Evolutionary conservation across 225 moss, liverwort and hornwort genomes (phyloP), one percentile per base, ranked within the genome.

Genomic region (Sphagnum contortum): DNA sequence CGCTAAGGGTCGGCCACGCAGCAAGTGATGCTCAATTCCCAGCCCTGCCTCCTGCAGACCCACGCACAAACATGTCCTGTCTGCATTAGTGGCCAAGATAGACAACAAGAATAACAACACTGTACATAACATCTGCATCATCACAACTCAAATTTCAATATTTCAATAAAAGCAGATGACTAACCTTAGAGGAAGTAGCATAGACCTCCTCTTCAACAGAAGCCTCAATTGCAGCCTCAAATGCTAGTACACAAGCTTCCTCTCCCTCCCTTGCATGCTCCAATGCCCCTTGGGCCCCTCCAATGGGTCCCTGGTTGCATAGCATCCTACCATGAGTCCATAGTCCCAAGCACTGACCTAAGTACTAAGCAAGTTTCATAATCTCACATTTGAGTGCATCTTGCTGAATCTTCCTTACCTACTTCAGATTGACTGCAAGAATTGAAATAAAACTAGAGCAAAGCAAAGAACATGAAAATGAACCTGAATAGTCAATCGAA

Each of bases 1-100:
- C 67, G 88, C 90, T 48, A 92, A 60, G 58, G 76, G 88, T 75
- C 88, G 88, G 67, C 95, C 95, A 64, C 88, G 82, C 54, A 92
- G 84, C 49, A 96, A 77, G 80, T 88, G 83, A 78, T 88, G 80
- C 79, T 88, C 84, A 70, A 82, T 81, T 57, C 82, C 90, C 76
- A 78, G 65, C 57, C 85, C 86, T 12, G 85, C 64, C 61, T 87
- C 88, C 89, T 89, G 70, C 63, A 64, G 53, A 50, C 12, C 64
- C 50, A 55, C 29, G 29, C 29, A 29, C 29, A 29, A 29, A 29
- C 0, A 29, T 1, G 29, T 29, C 29, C 29, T 29, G 29, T 29
- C 29, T 29, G 29, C 29, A 29, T 29, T 29, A 29, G 29, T 29
- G 29, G 29, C 47, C 3, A 44, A 51, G 12, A 48, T 9, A 47